These are phyloP conservation scores for Helotiales sp. DNA, from an alignment of 2,329 filamentous ascomycete genomes.

Conservation along the genomic window DNA sequence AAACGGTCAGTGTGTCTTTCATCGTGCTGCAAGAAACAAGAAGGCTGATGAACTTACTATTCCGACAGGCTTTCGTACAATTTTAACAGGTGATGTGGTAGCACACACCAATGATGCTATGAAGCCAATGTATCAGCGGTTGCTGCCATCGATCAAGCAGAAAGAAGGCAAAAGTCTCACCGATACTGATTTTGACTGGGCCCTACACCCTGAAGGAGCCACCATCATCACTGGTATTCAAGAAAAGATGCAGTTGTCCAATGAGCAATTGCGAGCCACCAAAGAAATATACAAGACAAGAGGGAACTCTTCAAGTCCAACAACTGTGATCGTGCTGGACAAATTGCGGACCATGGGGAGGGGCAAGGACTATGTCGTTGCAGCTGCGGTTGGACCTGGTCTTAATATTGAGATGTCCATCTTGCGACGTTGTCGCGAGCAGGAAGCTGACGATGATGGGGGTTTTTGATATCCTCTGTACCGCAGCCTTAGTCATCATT, in stretches of 20 bases:
- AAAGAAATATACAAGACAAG: conserved; percentile 13
- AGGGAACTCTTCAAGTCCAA: conserved; percentile 14
- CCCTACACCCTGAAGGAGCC: conserved; percentile 17
- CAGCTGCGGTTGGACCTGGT: conserved; percentile 14
- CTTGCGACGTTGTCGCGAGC: conserved; percentile 3
- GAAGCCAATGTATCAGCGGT: neutral
- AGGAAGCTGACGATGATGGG: neutral
- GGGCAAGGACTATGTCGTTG: conserved; percentile 14
- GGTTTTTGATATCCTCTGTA: no score
- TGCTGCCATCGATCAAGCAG: neutral
- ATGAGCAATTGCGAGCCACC: conserved; percentile 16
- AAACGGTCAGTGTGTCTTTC: no score
- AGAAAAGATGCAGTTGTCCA: conserved; percentile 5
- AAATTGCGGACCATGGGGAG: conserved; percentile 14
- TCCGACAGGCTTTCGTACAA: conserved; percentile 1
- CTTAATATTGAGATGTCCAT: conserved; percentile 17
- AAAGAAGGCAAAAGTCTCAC: neutral
- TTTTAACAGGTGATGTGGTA: neutral
- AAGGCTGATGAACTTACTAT: no score
- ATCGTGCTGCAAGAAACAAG: no score
- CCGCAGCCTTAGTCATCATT: no score
- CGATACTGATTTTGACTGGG: conserved; percentile 18
- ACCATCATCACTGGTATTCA: conserved; percentile 13
- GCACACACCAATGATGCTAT: neutral
- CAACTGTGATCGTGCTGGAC: conserved; percentile 17